Evolutionary conservation across 2,329 filamentous ascomycete genomes (phyloP).

Genomic region (Cryphonectria naterciae): DNA sequence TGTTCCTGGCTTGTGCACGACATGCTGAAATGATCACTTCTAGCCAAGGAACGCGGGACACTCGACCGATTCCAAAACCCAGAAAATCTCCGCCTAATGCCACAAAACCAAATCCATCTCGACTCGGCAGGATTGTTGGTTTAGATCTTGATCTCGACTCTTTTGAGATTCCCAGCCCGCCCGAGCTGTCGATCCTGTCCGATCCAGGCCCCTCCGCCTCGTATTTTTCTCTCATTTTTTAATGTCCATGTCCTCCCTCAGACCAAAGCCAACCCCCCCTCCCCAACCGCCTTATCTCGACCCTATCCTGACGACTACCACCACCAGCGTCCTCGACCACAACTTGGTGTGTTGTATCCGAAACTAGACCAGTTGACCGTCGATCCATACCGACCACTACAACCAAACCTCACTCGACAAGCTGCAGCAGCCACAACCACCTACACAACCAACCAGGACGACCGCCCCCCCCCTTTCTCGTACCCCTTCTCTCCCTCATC

Average conservation of each 20-base stretch:
- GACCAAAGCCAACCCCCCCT: not conserved
- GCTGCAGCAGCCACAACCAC: not conserved
- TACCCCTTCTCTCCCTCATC: not conserved
- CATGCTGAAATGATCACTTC: constrained; percentile 4
- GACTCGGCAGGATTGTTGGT: constrained; percentile 9
- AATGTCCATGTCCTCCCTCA: not conserved
- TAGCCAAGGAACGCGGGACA: constrained; percentile 29
- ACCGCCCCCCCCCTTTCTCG: not conserved
- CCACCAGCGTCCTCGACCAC: not conserved
- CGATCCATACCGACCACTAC: not conserved
- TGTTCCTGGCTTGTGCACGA: constrained; percentile 8
- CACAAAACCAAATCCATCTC: not conserved
- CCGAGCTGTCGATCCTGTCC: constrained; percentile 1
- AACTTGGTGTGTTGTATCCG: not conserved
- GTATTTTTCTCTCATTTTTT: not conserved
- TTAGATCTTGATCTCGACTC: not conserved
- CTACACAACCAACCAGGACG: not conserved
- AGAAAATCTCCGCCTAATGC: constrained; percentile 4
- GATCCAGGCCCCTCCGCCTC: not conserved
- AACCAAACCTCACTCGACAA: not conserved
- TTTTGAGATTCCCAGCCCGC: not conserved
- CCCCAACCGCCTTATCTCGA: not conserved
- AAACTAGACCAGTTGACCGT: not conserved
- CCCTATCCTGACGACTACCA: not conserved
- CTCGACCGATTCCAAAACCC: constrained; percentile 29